phyloP scores from a whole-genome alignment of 495 filamentous ascomycete species.

The Articulospora tetracladia region DNA sequence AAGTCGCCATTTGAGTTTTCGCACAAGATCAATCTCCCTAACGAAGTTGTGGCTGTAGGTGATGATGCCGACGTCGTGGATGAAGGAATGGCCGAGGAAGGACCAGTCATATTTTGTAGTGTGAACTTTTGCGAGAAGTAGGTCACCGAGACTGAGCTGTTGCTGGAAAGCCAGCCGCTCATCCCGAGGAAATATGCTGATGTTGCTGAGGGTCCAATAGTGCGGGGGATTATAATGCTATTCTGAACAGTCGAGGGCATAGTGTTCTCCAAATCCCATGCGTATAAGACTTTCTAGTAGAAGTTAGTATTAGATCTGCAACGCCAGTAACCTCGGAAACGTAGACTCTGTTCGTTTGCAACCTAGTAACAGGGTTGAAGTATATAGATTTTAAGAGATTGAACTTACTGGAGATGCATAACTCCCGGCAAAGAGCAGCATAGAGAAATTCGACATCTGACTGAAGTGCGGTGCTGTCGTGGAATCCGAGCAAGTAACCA shows the following conservation, averaged over 20 bases:
- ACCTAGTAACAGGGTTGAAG: not conserved
- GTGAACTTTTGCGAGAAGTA: conserved; percentile 13
- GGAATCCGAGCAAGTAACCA: conserved; percentile 4
- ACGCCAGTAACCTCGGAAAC: too few species aligned
- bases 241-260: conserved; percentile 7
- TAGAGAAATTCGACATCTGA: conserved; percentile 9
- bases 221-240: conserved; percentile 7
- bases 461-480: conserved; percentile 9
- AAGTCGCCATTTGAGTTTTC: not conserved
- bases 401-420: conserved; percentile 8
- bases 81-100: not conserved
- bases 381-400: not conserved
- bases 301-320: not conserved
- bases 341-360: too few species aligned
- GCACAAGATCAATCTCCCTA: not conserved
- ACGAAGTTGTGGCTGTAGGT: not conserved
- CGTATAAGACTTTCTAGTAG: conserved; percentile 4
- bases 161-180: not conserved
- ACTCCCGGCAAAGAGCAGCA: conserved; percentile 8
- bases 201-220: conserved; percentile 5
- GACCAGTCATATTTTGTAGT: conserved; percentile 15
- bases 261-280: conserved; percentile 9
- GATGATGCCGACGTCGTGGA: not conserved
- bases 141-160: conserved; percentile 8
- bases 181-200: conserved; percentile 13